Percentiles rank a stretch among this genome's conserved stretches.
These are phyloP conservation scores for Trichosanthes truncata DNA, from an alignment of 306 rosid genomes.

Conservation along the genomic window DNA sequence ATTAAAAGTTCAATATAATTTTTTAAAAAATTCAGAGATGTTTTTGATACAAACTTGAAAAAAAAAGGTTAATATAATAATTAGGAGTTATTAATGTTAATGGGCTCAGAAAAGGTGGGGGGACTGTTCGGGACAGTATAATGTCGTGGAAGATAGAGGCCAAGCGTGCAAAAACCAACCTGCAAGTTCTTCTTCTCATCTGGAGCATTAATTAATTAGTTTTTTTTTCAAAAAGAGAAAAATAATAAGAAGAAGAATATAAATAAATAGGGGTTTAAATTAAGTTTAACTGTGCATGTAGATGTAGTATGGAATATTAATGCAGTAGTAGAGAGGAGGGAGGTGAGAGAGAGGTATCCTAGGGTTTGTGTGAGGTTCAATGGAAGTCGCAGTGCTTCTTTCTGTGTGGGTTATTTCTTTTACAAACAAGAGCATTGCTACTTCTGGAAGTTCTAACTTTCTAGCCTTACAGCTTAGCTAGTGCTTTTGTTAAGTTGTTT, in stretches of 20 bases:
- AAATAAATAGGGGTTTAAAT: background rate
- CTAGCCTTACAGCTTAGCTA: background rate
- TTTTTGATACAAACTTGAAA: too few relatives aligned
- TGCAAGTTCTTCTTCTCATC: background rate
- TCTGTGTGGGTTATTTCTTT: background rate
- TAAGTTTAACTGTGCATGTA: background rate
- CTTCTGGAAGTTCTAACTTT: background rate
- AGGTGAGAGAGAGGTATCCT: background rate
- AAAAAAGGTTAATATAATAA: background rate
- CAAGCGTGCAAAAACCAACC: slow-evolving; percentile 11
- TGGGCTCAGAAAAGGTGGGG: background rate
- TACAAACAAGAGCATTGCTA: background rate
- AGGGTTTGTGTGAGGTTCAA: background rate
- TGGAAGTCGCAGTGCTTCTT: background rate
- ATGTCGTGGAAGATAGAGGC: slow-evolving; percentile 14
- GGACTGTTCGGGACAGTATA: background rate
- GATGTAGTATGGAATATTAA: background rate
- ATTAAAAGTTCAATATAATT: too few relatives aligned
- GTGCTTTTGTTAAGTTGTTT: background rate
- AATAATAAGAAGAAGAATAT: background rate
- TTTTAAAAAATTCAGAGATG: too few relatives aligned
- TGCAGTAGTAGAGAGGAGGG: background rate
- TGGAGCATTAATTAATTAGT: background rate
- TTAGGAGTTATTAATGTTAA: background rate
- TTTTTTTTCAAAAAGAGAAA: background rate